A percentile compares a stretch with the other conserved stretches of the same genome.
Evolutionary conservation across 306 rosid genomes (phyloP).

Genomic region (Vachellia collinsii): DNA sequence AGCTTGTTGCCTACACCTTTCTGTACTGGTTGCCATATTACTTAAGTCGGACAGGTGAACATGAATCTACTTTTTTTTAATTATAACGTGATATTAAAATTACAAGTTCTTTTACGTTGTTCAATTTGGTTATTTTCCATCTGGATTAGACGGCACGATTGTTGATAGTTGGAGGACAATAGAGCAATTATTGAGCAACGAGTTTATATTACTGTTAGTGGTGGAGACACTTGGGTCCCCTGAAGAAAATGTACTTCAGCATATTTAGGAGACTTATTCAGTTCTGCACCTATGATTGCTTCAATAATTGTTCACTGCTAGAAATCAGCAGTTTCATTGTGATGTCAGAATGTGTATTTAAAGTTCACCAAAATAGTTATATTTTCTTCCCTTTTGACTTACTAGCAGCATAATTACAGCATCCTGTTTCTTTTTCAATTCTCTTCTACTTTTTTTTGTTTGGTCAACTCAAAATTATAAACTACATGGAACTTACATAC

Average conservation of each 20-base stretch:
- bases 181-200: not conserved
- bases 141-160: not conserved
- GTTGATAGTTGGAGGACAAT: not conserved
- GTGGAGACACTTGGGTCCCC: not conserved
- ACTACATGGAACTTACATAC: constrained; percentile 1
- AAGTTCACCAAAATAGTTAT: not conserved
- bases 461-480: not conserved
- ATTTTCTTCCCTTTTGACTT: not conserved
- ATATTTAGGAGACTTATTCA: not conserved
- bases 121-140: not conserved
- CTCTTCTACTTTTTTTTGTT: not conserved
- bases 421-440: not conserved
- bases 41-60: constrained; percentile 73
- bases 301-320: not conserved
- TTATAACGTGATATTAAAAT: not conserved
- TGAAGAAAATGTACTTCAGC: not conserved
- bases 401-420: not conserved
- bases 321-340: not conserved
- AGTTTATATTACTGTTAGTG: not conserved
- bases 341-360: not conserved
- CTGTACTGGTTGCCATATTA: constrained; percentile 86
- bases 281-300: not conserved
- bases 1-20: constrained; percentile 88
- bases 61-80: constrained; percentile 1
- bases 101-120: not conserved